A percentile compares a stretch with the other conserved stretches of the same genome.
phyloP scores from a whole-genome alignment of 1,139 yeast species.

The Taphrina confusa region DNA sequence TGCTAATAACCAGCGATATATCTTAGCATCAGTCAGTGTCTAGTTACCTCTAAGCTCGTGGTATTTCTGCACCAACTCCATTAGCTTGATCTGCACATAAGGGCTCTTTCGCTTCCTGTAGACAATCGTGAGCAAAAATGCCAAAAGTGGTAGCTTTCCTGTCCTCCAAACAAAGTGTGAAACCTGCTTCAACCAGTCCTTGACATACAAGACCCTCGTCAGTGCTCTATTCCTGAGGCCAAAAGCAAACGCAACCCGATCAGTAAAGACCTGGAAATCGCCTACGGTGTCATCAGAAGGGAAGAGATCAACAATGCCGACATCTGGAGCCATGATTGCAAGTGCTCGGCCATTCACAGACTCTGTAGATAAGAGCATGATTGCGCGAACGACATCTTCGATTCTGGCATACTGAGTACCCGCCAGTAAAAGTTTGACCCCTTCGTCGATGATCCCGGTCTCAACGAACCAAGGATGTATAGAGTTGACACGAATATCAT shows the following conservation, averaged over 20 bases:
- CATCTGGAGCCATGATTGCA: conserved; percentile 22
- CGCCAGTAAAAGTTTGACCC: conserved; percentile 28
- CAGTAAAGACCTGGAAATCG: conserved; percentile 25
- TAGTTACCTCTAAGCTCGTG: conserved; percentile 10
- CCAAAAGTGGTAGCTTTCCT: conserved; percentile 6
- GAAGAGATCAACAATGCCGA: conserved; percentile 19
- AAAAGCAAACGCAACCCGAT: conserved; percentile 21
- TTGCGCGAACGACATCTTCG: conserved; percentile 28
- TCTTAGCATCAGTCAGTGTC: too few relatives aligned
- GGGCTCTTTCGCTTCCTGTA: conserved; percentile 16
- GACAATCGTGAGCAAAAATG: not conserved
- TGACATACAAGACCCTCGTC: conserved; percentile 1
- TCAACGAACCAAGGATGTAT: conserved; percentile 35
- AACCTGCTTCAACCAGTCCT: conserved; percentile 10
- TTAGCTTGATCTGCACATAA: conserved; percentile 13
- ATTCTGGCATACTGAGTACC: conserved; percentile 26
- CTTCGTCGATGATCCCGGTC: conserved; percentile 31
- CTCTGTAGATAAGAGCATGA: conserved; percentile 11
- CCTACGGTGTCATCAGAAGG: conserved; percentile 21
- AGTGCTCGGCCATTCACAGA: conserved; percentile 25
- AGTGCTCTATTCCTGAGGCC: conserved; percentile 1
- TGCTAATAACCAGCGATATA: too few relatives aligned
- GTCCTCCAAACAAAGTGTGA: conserved; percentile 17
- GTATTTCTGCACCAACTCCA: conserved; percentile 14
- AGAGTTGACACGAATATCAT: conserved; percentile 28